Base-by-base conservation (phyloP, 495 filamentous ascomycete species). In the Hypoxylon intermedium region DNA sequence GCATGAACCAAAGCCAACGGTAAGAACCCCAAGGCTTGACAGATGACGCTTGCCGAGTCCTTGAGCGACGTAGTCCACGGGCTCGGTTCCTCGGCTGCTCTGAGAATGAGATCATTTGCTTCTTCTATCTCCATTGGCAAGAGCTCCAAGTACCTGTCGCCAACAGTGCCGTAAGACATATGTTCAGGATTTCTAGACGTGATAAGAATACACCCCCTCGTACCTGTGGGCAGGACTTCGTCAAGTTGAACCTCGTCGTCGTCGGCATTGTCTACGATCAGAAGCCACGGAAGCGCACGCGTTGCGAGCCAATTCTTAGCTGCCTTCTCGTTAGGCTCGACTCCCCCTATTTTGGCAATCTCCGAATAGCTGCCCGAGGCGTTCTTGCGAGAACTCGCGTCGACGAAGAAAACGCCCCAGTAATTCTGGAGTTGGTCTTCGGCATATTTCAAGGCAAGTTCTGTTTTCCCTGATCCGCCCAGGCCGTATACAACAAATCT, bases 251-350 rank as follows among this genome's bases (percentile, higher is more conserved):
- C 53, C 1, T 68, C 57, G 18, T 60, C 48, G 48, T 76, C 74
- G 44, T 80, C 77, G 6, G 70, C 77, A 41, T 79, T 75, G 57
- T 76, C 74, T 31, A 76, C 65, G 34, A 58, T 73, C 3, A 76
- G 52, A 9, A 76, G 69, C 74, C 69, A 76, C 15, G 58, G 60
- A n/a, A 37, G 37, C 4, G 12, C 43, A 15, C 31, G 55, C 21
- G 36, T 69, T 9, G 63, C 58, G n/a, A 72, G 58, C 60, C 63
- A 74, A 46, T 63, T 31, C 64, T 59, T 74, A 38, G 63, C 68
- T 0, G 60, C 72, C 7, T 34, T 46, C 20, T 66, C 63, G 15
- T 61, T 70, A 3, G 50, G 51, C 19, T 67, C 71, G 11, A 62
- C 60, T 4, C 56, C 56, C 0, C 58, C 62, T 0, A 63, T 31